Evolutionary conservation across 257 asterid species (phyloP).

Genomic region (Nicotiana undulata): DNA sequence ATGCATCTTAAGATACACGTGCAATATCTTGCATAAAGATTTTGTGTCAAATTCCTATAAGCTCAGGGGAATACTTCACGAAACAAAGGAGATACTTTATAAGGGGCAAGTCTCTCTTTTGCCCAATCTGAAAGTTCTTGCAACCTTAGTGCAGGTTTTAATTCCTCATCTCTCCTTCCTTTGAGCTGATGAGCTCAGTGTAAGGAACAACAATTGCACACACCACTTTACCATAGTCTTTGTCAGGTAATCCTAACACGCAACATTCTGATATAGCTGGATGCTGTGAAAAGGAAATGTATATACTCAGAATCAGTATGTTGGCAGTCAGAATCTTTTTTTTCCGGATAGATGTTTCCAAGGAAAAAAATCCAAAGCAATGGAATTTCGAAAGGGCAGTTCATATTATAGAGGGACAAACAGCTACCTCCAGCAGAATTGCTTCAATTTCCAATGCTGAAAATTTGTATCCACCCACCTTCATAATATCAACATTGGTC

Average conservation of each 20-base stretch:
- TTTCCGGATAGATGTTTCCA: background rate
- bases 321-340: background rate
- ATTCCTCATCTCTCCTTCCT: conserved; percentile 43
- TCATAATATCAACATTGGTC: conserved; percentile 87
- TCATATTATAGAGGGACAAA: conserved; percentile 4
- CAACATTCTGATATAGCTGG: conserved; percentile 72
- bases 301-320: background rate
- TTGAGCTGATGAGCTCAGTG: conserved; percentile 45
- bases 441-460: conserved; percentile 96
- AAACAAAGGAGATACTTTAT: conserved; percentile 44
- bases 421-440: conserved; percentile 68
- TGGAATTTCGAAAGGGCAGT: background rate
- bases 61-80: background rate
- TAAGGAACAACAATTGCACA: conserved; percentile 66
- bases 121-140: conserved; percentile 76
- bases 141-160: conserved; percentile 60
- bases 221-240: conserved; percentile 80
- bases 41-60: too few relatives aligned
- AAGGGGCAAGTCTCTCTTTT: conserved; percentile 89
- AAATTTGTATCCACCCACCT: conserved; percentile 85
- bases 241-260: conserved; percentile 84
- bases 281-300: conserved; percentile 45
- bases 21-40: too few relatives aligned
- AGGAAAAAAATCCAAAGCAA: background rate
- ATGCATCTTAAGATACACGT: too few relatives aligned